Percentiles rank a stretch among this genome's conserved stretches.
phyloP scores from a whole-genome alignment of 1,284 basidiomycete species.

The Pascua sp. region DNA sequence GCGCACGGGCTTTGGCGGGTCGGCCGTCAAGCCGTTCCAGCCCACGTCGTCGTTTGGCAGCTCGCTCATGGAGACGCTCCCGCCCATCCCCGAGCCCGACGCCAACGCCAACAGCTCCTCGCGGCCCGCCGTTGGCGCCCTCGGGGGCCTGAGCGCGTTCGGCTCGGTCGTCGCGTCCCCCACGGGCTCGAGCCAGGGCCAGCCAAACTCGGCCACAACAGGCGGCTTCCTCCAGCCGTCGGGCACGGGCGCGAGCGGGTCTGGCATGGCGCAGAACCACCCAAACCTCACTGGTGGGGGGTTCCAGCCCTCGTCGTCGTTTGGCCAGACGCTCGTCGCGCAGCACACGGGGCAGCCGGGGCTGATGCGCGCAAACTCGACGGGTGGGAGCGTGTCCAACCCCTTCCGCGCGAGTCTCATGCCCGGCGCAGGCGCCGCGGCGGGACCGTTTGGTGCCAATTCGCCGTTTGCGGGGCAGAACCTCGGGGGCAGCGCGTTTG shows the following conservation, averaged over 20 bases:
- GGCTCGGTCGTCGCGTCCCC: not conserved
- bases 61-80: constrained; percentile 70
- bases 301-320: constrained; percentile 83
- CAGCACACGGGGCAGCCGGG: not conserved
- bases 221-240: not conserved
- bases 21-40: constrained; percentile 76
- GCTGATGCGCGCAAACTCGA: constrained; percentile 20
- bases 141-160: constrained; percentile 1
- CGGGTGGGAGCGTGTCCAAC: constrained; percentile 30
- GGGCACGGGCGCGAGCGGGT: not conserved
- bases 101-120: not conserved
- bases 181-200: not conserved
- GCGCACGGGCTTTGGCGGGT: constrained; percentile 71
- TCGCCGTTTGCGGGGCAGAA: constrained; percentile 38
- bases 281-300: constrained; percentile 27
- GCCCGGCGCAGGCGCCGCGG: not conserved
- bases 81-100: constrained; percentile 51
- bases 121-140: not conserved
- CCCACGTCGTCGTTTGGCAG: constrained; percentile 85
- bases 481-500: not conserved
- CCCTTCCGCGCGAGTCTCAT: constrained; percentile 36
- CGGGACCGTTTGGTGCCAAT: constrained; percentile 28
- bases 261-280: not conserved
- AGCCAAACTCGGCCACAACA: not conserved
- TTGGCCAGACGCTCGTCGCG: constrained; percentile 70